Conservation (phyloP, 2,329 filamentous ascomycete species). For the Alternaria gansuensis region DNA sequence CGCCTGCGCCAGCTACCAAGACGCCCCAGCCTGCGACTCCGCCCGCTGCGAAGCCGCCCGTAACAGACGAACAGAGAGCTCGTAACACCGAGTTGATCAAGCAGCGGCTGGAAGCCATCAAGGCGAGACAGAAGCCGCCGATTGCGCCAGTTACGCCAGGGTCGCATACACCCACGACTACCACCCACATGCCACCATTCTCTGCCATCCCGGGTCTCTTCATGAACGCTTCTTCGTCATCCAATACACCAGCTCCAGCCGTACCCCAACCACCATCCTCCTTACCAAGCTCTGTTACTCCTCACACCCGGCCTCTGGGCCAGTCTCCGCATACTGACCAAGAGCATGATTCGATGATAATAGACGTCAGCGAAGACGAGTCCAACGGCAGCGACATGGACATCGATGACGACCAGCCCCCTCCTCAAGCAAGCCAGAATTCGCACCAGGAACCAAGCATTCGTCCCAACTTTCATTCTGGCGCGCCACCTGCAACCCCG, state of each 20-base stretch:
- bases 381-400: constrained; percentile 71
- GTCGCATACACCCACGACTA: constrained; percentile 13
- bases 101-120: constrained; percentile 76
- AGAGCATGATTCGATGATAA: constrained; percentile 73
- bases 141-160: constrained; percentile 13
- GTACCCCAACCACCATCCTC: constrained; percentile 58
- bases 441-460: constrained; percentile 26
- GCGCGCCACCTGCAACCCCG: constrained; percentile 34
- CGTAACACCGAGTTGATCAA: constrained; percentile 79
- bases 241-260: constrained; percentile 15
- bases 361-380: constrained; percentile 83
- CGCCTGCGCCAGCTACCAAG: constrained; percentile 20
- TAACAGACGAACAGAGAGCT: constrained; percentile 56
- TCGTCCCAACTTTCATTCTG: constrained; percentile 39
- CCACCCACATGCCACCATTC: constrained; percentile 30
- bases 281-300: constrained; percentile 30
- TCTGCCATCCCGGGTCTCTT: constrained; percentile 63
- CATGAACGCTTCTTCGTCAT: constrained; percentile 51
- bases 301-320: constrained; percentile 69
- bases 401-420: constrained; percentile 64
- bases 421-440: constrained; percentile 17
- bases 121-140: constrained; percentile 34
- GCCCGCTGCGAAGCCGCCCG: constrained; percentile 26
- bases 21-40: constrained; percentile 29
- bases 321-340: constrained; percentile 63